Base-by-base conservation (phyloP, 2,329 filamentous ascomycete species). In the Ascochyta lentis region DNA sequence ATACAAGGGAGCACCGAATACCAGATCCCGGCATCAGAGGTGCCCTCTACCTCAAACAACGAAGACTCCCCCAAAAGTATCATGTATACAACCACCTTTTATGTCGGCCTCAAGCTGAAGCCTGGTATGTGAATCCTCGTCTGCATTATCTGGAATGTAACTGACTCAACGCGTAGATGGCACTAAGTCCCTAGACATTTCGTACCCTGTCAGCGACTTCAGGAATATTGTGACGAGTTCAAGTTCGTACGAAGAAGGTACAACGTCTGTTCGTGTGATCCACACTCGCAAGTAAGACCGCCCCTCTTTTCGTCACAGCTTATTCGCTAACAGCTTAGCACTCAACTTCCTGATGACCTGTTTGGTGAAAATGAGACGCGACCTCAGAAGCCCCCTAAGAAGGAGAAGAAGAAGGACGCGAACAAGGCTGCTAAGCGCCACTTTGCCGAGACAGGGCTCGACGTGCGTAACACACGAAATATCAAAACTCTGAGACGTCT, bases 41-140 rank as follows among this genome's bases (percentile, higher is more conserved):
- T 83, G 65, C 80, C 80, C 29, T 70, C 73, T 39, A 72, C 76
- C 29, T 60, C 68, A 24, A 56, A 64, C 6, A 73, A 77, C 33
- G 73, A 76, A n/a, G 73, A 76, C 8, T 70, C 74, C 37, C 67
- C 70, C 26, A 75, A 75, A 31, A 76, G 78, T 49, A 82, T 80
- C 41, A 78, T 98, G 26, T 96, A 91, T 73, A 98, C 94, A 0
- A 92, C 92, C 23, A 97, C 93, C 1, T 94, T 93, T 75, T 99
- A 98, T 72, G 92, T 99, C 70, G 95, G 95, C 33, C 82, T 98
- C 43, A 89, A 94, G 66, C 78, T 97, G 51, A 83, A 83, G 34
- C 84, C 88, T 80, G 89, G 91, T 92, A 83, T 73, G 85, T 79
- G 49, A 16, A 6, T 12, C 10, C 38, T 1, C 27, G 29, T 5